phyloP scores from a whole-genome alignment of 768 basidiomycete genomes.

The Kwoniella sp. region DNA sequence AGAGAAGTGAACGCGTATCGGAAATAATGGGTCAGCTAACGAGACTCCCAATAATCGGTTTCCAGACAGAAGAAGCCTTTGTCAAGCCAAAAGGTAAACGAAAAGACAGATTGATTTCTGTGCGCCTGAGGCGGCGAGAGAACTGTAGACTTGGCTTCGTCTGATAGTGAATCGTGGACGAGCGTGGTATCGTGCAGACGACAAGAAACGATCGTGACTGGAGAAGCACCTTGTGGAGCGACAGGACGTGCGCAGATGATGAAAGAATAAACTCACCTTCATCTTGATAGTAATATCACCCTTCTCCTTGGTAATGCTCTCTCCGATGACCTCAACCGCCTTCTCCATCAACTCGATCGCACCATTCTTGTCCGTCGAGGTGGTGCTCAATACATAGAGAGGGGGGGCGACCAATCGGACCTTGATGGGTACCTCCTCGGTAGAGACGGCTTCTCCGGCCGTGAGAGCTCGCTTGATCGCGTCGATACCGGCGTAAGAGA shows the following conservation, averaged over 20 bases:
- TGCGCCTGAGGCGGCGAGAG: not conserved
- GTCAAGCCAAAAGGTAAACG: not conserved
- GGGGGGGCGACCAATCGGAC: conserved; percentile 96
- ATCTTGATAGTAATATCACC: conserved; percentile 91
- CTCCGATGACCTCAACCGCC: conserved; percentile 87
- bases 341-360: conserved; percentile 88
- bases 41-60: too few relatives aligned
- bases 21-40: too few relatives aligned
- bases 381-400: conserved; percentile 91
- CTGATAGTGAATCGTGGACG: too few relatives aligned
- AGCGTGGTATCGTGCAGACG: too few relatives aligned
- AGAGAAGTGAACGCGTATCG: too few relatives aligned
- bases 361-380: conserved; percentile 93
- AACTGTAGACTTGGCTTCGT: too few relatives aligned
- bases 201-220: too few relatives aligned
- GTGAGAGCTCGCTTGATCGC: conserved; percentile 90
- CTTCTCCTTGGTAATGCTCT: conserved; percentile 78
- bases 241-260: too few relatives aligned
- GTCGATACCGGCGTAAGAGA: conserved; percentile 91
- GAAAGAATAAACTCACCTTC: conserved; percentile 80
- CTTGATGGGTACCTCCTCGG: conserved; percentile 90
- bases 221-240: too few relatives aligned
- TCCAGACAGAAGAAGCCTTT: not conserved
- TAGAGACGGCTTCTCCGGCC: conserved; percentile 82
- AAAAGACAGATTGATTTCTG: not conserved